A percentile compares a stretch with the other conserved stretches of the same genome.
Evolutionary conservation across 495 filamentous ascomycete species (phyloP).

Genomic region (Beverwykella pulmonaria): DNA sequence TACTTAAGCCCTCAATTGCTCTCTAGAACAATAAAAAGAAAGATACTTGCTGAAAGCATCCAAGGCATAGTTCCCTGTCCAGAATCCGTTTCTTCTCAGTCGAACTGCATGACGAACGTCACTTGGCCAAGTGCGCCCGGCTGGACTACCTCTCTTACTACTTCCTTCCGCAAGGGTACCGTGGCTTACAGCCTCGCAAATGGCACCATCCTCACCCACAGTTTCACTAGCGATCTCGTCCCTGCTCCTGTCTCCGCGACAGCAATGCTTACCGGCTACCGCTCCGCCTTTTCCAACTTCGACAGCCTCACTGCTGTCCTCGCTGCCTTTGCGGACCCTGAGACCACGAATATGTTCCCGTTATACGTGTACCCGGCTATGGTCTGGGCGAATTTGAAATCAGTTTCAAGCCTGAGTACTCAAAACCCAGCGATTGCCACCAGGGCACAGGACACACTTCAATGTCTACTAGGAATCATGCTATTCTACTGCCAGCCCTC

Average conservation of each 20-base stretch:
- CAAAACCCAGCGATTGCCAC: conserved; percentile 7
- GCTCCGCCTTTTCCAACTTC: conserved; percentile 5
- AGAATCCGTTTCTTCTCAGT: neutral
- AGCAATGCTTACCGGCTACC: conserved; percentile 10
- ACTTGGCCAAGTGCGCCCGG: conserved; percentile 1
- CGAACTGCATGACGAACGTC: conserved; percentile 1
- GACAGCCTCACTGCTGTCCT: neutral
- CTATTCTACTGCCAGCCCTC: conserved; percentile 9
- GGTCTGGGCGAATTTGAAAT: conserved; percentile 12
- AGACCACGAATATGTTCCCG: neutral
- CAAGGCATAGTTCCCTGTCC: conserved; percentile 5
- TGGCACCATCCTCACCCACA: conserved; percentile 12
- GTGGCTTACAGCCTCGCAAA: conserved; percentile 3
- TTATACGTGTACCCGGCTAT: conserved; percentile 12
- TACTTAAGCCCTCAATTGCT: neutral
- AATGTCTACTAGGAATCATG: conserved; percentile 9
- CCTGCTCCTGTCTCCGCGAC: neutral
- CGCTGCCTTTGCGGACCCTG: neutral
- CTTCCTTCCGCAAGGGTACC: conserved; percentile 2
- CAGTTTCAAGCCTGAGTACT: neutral
- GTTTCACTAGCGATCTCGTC: conserved; percentile 1
- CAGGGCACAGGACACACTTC: conserved; percentile 4
- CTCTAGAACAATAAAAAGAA: neutral
- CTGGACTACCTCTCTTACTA: conserved; percentile 9
- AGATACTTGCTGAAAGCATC: neutral